These are phyloP conservation scores for Colletotrichum paranaense DNA, from an alignment of 2,329 filamentous ascomycete genomes.

Conservation along the genomic window DNA sequence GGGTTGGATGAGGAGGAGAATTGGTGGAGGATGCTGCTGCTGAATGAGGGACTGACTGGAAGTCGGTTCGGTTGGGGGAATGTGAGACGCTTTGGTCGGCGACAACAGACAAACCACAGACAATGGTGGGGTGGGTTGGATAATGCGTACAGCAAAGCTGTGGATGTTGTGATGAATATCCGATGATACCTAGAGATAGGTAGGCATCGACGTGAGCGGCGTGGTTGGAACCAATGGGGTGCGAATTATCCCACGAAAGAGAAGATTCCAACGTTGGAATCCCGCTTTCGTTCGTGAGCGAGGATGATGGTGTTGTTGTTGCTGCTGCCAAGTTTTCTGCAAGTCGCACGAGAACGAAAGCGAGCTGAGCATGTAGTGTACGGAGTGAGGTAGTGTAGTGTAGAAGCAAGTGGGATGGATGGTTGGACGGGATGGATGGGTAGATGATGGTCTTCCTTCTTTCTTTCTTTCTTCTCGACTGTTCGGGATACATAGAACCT, in stretches of 20 bases:
- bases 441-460: background rate
- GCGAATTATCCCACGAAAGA: background rate
- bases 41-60: conserved; percentile 3
- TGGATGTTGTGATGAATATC: background rate
- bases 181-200: background rate
- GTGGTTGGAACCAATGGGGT: background rate
- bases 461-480: background rate
- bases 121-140: background rate
- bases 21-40: background rate
- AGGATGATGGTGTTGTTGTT: background rate
- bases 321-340: conserved; percentile 23
- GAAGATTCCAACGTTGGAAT: background rate
- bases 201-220: background rate
- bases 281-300: background rate
- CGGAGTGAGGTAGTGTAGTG: background rate
- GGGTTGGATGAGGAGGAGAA: background rate
- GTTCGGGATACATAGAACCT: background rate
- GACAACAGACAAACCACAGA: background rate
- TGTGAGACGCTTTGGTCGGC: conserved; percentile 23
- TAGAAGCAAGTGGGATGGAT: background rate
- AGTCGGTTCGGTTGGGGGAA: conserved; percentile 2
- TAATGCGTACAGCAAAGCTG: no score
- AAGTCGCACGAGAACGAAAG: conserved; percentile 20
- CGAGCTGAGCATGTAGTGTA: background rate
- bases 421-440: background rate